phyloP scores from a whole-genome alignment of 495 filamentous ascomycete species.

The Sabuloglossum arenarium region DNA sequence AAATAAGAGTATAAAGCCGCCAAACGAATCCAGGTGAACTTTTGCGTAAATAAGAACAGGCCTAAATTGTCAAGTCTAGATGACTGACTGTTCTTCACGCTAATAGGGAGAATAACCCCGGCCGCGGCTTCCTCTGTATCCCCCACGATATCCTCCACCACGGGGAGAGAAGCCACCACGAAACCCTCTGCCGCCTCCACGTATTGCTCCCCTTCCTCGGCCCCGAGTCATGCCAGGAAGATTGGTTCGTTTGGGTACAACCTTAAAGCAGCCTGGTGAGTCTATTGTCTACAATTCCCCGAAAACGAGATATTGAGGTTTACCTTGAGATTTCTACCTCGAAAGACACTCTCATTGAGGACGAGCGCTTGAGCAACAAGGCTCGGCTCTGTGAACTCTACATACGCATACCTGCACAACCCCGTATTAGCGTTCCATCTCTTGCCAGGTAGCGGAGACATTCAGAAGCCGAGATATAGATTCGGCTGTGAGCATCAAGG shows the following conservation, averaged over 20 bases:
- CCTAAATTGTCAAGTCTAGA: background rate
- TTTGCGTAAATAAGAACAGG: background rate
- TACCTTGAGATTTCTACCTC: slow-evolving; percentile 86
- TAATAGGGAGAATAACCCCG: slow-evolving; percentile 62
- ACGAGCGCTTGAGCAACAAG: slow-evolving; percentile 85
- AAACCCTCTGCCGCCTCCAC: slow-evolving; percentile 22
- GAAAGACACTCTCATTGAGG: slow-evolving; percentile 91
- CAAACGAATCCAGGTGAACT: background rate
- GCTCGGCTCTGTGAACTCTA: slow-evolving; percentile 92
- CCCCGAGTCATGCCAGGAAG: slow-evolving; percentile 73
- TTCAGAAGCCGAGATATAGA: slow-evolving; percentile 1
- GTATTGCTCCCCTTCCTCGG: slow-evolving; percentile 33
- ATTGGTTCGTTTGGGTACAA: slow-evolving; percentile 94
- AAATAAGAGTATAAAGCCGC: background rate
- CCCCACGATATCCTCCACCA: slow-evolving; percentile 47
- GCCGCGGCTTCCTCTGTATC: slow-evolving; percentile 62
- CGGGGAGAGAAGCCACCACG: slow-evolving; percentile 29
- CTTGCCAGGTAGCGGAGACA: slow-evolving; percentile 29
- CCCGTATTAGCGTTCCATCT: slow-evolving; percentile 29
- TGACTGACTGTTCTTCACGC: too few species aligned
- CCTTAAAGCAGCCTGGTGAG: slow-evolving; percentile 25
- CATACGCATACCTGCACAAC: slow-evolving; percentile 75
- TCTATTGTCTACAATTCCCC: background rate
- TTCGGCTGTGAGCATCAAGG: slow-evolving; percentile 7
- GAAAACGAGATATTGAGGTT: slow-evolving; percentile 6